phyloP scores from a whole-genome alignment of 2,329 filamentous ascomycete species.

The Hyphodiscus sp. region DNA sequence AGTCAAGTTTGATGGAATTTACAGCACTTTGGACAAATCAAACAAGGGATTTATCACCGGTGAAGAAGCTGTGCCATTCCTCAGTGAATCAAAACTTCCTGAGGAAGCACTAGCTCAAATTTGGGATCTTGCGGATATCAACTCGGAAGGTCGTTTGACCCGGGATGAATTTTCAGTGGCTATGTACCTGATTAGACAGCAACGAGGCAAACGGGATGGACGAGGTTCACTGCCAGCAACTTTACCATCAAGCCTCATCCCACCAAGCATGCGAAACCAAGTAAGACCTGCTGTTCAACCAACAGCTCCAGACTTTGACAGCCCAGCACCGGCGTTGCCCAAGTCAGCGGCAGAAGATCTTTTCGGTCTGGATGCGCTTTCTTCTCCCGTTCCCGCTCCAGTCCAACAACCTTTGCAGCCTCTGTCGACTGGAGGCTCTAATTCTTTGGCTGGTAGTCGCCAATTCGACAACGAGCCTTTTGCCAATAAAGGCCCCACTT shows the following conservation, averaged over 20 bases:
- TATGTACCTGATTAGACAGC: conserved; percentile 93
- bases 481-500: conserved; percentile 26
- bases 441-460: conserved; percentile 43
- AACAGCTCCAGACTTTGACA: conserved; percentile 38
- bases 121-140: conserved; percentile 95
- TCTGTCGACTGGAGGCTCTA: conserved; percentile 70
- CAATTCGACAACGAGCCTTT: conserved; percentile 31
- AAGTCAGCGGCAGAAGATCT: conserved; percentile 89
- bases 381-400: conserved; percentile 39
- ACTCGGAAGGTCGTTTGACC: conserved; percentile 77
- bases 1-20: conserved; percentile 79
- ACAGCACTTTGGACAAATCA: conserved; percentile 72
- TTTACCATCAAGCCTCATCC: conserved; percentile 76
- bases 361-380: conserved; percentile 79
- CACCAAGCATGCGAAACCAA: conserved; percentile 73
- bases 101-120: conserved; percentile 90
- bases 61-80: conserved; percentile 89
- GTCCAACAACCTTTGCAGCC: conserved; percentile 55
- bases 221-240: conserved; percentile 59
- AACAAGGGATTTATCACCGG: conserved; percentile 82
- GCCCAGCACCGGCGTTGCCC: conserved; percentile 40
- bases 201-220: conserved; percentile 64
- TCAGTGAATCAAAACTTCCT: conserved; percentile 83
- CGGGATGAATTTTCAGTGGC: conserved; percentile 93
- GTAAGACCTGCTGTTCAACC: conserved; percentile 39